phyloP scores from a whole-genome alignment of 176 grass and related monocot species.

The Cymbopogon citratus region DNA sequence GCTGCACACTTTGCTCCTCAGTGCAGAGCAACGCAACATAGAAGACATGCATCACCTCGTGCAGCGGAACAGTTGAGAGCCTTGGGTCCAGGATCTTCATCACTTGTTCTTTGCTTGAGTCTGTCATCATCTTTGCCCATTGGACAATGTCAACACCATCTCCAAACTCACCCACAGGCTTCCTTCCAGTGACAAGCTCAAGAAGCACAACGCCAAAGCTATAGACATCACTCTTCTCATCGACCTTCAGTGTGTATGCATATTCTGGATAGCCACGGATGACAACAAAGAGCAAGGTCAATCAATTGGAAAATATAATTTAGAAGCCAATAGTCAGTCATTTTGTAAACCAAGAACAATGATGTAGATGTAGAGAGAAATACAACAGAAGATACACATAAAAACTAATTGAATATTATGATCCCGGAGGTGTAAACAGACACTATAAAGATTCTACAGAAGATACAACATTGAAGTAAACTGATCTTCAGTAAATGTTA shows the following conservation, averaged over 20 bases:
- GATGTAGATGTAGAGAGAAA: not conserved
- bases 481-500: not conserved
- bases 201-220: constrained; percentile 97
- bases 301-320: not conserved
- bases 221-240: constrained; percentile 96
- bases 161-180: constrained; percentile 90
- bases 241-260: constrained; percentile 95
- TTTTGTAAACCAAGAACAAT: not conserved
- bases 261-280: constrained; percentile 53
- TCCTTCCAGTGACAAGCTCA: constrained; percentile 80
- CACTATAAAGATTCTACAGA: not conserved
- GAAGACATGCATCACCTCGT: constrained; percentile 79
- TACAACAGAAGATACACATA: not conserved
- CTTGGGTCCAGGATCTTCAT: constrained; percentile 75
- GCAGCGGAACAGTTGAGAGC: constrained; percentile 67
- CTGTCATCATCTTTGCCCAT: constrained; percentile 82
- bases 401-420: not conserved
- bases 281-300: not conserved
- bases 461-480: constrained; percentile 7
- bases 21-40: constrained; percentile 83
- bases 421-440: not conserved
- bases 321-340: not conserved
- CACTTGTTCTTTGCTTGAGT: constrained; percentile 74
- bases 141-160: constrained; percentile 97
- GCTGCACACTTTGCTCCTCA: constrained; percentile 90